These are phyloP conservation scores for Dinochytrium kinnereticum DNA, from an alignment of 371 early-diverging fungal genomes.

Conservation along the genomic window DNA sequence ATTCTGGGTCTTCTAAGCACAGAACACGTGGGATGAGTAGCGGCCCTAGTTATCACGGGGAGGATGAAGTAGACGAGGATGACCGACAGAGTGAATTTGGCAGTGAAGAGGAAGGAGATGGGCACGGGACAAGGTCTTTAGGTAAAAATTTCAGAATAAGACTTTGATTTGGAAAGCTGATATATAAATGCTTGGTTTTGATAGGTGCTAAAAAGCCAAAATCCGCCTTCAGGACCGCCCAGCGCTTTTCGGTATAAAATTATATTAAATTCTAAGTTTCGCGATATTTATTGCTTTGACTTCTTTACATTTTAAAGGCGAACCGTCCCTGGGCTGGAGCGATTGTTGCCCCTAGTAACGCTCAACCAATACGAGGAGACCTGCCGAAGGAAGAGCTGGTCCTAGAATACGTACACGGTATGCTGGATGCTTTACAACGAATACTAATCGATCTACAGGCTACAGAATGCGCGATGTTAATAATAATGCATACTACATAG, in stretches of 20 bases:
- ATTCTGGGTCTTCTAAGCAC: neutral
- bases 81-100: neutral
- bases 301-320: slow-evolving; percentile 11
- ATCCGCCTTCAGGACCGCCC: slow-evolving; percentile 21
- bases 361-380: slow-evolving; percentile 17
- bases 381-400: slow-evolving; percentile 32
- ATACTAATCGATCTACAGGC: slow-evolving; percentile 22
- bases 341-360: slow-evolving; percentile 30
- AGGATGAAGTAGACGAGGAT: neutral
- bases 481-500: slow-evolving; percentile 40
- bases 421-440: neutral
- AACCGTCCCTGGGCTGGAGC: slow-evolving; percentile 35
- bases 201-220: no score
- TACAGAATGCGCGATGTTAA: slow-evolving; percentile 41
- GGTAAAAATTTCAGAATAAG: neutral
- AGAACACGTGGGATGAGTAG: neutral
- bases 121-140: neutral
- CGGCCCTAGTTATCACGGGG: neutral
- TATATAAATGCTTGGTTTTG: no score
- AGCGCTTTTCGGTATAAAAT: slow-evolving; percentile 24
- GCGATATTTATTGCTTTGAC: no score
- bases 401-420: slow-evolving; percentile 38
- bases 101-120: neutral
- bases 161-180: no score
- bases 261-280: neutral